A percentile compares a stretch with the other conserved stretches of the same genome.
phyloP scores from a whole-genome alignment of 116 monocot genomes.

The Iris pallida region DNA sequence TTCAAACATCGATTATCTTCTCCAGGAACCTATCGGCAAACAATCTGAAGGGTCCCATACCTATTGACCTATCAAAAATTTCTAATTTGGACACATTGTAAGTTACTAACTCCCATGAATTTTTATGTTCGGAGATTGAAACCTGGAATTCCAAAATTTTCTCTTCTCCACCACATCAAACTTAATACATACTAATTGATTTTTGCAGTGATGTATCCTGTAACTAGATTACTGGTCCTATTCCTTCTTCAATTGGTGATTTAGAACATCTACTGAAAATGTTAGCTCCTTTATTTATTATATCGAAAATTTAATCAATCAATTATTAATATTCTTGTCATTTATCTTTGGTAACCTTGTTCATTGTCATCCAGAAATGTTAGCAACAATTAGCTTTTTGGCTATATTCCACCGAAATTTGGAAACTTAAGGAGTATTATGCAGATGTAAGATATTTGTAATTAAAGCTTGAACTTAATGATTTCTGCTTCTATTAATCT shows the following conservation, averaged over 20 bases:
- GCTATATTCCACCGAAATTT: constrained; percentile 70
- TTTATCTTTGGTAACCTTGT: background rate
- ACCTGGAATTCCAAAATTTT: too few species aligned
- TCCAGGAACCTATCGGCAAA: constrained; percentile 81
- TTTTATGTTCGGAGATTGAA: background rate
- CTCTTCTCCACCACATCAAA: too few species aligned
- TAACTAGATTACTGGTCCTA: constrained; percentile 69
- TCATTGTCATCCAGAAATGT: constrained; percentile 44
- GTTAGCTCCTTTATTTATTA: constrained; percentile 22
- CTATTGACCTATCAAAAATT: constrained; percentile 67
- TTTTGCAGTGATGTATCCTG: constrained; percentile 59
- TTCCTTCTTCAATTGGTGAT: too few species aligned
- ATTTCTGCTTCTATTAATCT: too few species aligned
- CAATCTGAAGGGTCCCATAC: constrained; percentile 58
- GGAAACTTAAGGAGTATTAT: too few species aligned
- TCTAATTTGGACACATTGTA: constrained; percentile 83
- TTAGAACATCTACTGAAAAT: constrained; percentile 83
- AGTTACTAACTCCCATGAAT: constrained; percentile 15
- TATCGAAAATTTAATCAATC: too few species aligned
- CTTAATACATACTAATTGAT: background rate
- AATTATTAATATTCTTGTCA: background rate
- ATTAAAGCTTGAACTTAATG: too few species aligned
- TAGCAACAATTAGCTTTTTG: constrained; percentile 64
- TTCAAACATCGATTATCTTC: too few species aligned
- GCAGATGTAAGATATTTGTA: too few species aligned